Evolutionary conservation across 257 asterid genomes (phyloP).

Genomic region (Paulownia fortunei): DNA sequence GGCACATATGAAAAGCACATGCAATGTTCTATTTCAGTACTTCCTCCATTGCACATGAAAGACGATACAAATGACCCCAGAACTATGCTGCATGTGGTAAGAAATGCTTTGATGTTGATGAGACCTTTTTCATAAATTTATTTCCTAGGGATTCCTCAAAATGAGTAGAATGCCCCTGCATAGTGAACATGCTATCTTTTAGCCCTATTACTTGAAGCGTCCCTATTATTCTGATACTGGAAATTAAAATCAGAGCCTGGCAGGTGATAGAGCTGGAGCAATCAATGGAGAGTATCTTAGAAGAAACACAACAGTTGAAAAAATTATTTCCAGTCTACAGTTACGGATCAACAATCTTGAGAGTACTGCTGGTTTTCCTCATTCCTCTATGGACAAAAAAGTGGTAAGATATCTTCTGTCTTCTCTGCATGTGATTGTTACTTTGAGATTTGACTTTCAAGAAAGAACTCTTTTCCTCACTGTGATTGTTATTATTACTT

Average conservation of each 20-base stretch:
- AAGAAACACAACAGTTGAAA: constrained; percentile 57
- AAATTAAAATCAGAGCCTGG: constrained; percentile 57
- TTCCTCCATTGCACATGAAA: too few species aligned
- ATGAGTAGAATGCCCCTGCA: constrained; percentile 18
- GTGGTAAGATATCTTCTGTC: constrained; percentile 43
- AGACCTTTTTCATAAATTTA: background rate
- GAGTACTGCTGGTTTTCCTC: constrained; percentile 37
- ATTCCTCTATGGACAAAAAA: constrained; percentile 45
- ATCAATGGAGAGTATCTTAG: constrained; percentile 52
- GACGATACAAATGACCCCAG: too few species aligned
- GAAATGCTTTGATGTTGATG: constrained; percentile 1
- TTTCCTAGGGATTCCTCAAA: background rate
- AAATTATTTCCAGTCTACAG: constrained; percentile 55
- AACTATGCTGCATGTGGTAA: too few species aligned
- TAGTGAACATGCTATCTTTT: background rate
- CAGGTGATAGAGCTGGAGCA: constrained; percentile 82
- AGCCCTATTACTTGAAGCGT: constrained; percentile 20
- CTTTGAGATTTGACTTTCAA: constrained; percentile 23
- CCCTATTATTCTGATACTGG: constrained; percentile 50
- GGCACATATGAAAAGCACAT: too few species aligned
- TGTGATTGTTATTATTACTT: constrained; percentile 15
- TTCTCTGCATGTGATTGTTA: background rate
- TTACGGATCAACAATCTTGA: constrained; percentile 58
- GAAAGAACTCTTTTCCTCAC: background rate
- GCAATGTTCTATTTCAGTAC: too few species aligned